Conservation (phyloP, 2,329 filamentous ascomycete species). For the Bipolaris gigantea region DNA sequence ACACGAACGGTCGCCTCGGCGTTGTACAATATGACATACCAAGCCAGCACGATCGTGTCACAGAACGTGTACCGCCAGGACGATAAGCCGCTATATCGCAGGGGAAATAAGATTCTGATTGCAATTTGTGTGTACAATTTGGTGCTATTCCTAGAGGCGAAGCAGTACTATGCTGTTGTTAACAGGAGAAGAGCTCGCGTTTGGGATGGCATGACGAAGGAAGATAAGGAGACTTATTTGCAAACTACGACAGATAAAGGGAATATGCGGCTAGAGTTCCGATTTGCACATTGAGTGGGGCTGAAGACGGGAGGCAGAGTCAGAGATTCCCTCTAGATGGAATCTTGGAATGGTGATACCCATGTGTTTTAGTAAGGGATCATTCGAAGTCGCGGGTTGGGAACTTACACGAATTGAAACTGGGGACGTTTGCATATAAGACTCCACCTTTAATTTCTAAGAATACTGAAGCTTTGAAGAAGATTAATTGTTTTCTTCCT, state of each 20-base stretch:
- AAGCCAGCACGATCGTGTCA: conserved; percentile 37
- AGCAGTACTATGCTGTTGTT: conserved; percentile 56
- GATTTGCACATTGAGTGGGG: neutral
- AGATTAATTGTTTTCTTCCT: neutral
- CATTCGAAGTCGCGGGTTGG: no score
- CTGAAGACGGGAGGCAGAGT: neutral
- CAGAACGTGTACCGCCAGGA: conserved; percentile 57
- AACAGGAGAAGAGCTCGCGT: conserved; percentile 48
- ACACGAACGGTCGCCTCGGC: conserved; percentile 49
- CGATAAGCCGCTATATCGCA: conserved; percentile 55
- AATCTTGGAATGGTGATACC: no score
- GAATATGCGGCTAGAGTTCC: conserved; percentile 39
- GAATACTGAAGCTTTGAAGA: no score
- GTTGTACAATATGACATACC: conserved; percentile 49
- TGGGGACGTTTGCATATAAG: neutral
- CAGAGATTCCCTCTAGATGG: no score
- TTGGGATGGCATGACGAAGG: conserved; percentile 40
- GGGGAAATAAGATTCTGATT: conserved; percentile 59
- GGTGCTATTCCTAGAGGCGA: conserved; percentile 54
- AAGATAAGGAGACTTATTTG: conserved; percentile 42
- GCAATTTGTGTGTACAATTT: conserved; percentile 56
- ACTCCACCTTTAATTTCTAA: neutral
- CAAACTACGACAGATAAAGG: conserved; percentile 43
- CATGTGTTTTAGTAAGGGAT: no score
- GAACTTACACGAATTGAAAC: no score